A percentile compares a stretch with the other conserved stretches of the same genome.
Evolutionary conservation across 164 flowering plant genomes (phyloP).

Genomic region (Tinospora cordifolia): DNA sequence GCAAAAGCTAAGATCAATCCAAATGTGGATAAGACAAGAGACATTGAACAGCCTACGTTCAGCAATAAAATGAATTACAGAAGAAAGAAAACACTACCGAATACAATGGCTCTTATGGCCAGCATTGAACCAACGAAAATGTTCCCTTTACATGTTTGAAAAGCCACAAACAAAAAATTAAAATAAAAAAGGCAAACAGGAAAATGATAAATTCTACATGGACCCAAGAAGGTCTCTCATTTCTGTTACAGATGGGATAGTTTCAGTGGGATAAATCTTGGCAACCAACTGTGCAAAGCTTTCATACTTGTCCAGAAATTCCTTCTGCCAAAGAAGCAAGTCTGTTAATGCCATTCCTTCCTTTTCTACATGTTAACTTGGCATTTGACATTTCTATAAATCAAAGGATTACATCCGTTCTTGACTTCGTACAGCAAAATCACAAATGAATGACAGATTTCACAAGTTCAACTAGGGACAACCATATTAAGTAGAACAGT

Average conservation of each 20-base stretch:
- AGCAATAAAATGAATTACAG: slow-evolving; percentile 14
- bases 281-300: slow-evolving; percentile 69
- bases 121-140: neutral
- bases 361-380: neutral
- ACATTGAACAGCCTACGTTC: neutral
- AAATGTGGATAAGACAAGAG: neutral
- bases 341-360: neutral
- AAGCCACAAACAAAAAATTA: neutral
- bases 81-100: neutral
- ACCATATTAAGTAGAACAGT: too few species aligned
- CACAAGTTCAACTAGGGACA: too few species aligned
- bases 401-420: too few species aligned
- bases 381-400: too few species aligned
- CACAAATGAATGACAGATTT: too few species aligned
- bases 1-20: neutral
- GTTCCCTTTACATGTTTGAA: neutral
- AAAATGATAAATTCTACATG: slow-evolving; percentile 33
- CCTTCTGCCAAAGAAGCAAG: slow-evolving; percentile 49
- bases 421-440: neutral
- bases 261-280: slow-evolving; percentile 69
- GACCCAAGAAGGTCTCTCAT: slow-evolving; percentile 73
- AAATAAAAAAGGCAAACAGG: neutral
- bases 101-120: neutral
- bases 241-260: slow-evolving; percentile 54
- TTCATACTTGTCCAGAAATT: slow-evolving; percentile 84